Base-by-base conservation (phyloP, 495 filamentous ascomycete genomes). In the Evernia prunastri region DNA sequence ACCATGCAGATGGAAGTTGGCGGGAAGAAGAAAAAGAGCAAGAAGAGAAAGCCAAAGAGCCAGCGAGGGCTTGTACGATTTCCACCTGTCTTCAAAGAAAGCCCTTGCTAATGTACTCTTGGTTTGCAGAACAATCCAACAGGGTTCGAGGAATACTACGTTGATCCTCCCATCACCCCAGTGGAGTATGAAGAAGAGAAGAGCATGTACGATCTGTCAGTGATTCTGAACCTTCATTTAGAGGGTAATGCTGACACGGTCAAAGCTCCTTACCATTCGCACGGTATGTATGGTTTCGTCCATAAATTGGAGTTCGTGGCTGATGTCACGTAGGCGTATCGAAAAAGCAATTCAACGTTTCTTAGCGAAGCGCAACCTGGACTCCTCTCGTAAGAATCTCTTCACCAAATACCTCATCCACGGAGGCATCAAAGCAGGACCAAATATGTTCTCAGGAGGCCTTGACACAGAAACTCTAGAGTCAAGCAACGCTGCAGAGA, bases 261-360 rank as follows among this genome's bases (percentile, higher is more conserved):
- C 39, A 60, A 68, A 75, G 80, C 60, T 68, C 67, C 31, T 73
- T 71, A 27, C 70, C 77, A 33, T 74, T 80, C 45, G 66, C 72
- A 36, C 69, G 75, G 80, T 81, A 72, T 77, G 74, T 39, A 25
- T 49, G 3, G 12, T 7, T 15, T 56, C 17, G 5, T 2, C 3
- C 9, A 15, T 31, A 27, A 66, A 56, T 18, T 23, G 58, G 9
- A 11, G 12, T 36, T 31, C 3, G 40, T 49, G 59, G 53, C 59
- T 70, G 56, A 72, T 60, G 31, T 20, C 45, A 8, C 53, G 17
- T 40, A 89, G 86, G 53, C 91, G 94, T 49, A 89, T 97, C 23
- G 87, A 97, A 72, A 86, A 84, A 64, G 94, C 89, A 45, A 87
- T 97, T 39, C 87, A 91, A 63, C 88, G 91, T 12, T 99, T 86